These are phyloP conservation scores for Paecilomyces sp. DNA, from an alignment of 2,329 filamentous ascomycete genomes.

Conservation along the genomic window DNA sequence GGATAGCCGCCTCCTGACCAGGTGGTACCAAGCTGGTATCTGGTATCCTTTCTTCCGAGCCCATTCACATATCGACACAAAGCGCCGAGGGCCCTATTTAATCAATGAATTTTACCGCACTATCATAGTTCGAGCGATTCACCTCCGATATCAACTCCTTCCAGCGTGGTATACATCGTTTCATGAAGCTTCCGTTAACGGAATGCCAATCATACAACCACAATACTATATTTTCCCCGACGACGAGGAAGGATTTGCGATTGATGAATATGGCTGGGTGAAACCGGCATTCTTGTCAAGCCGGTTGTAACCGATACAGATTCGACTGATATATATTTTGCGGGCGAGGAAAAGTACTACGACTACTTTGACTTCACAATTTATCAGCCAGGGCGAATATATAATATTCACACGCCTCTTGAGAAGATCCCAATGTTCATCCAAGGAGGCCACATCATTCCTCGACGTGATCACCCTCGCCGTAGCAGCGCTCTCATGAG, in stretches of 20 bases:
- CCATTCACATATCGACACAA: conserved; percentile 93
- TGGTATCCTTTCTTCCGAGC: conserved; percentile 99
- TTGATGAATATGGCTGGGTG: conserved; percentile 93
- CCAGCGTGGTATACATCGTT: conserved; percentile 97
- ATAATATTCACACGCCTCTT: conserved; percentile 68
- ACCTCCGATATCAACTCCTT: conserved; percentile 80
- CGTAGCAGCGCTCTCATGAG: conserved; percentile 84
- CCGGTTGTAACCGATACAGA: conserved; percentile 72
- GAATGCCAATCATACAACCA: conserved; percentile 79
- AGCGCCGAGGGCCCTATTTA: conserved; percentile 88
- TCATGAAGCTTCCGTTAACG: conserved; percentile 74
- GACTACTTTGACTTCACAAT: conserved; percentile 87
- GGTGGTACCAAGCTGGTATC: conserved; percentile 94
- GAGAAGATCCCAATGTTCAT: conserved; percentile 85
- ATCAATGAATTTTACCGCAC: conserved; percentile 73
- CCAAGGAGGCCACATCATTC: conserved; percentile 86
- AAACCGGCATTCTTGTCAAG: conserved; percentile 84
- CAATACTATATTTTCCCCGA: conserved; percentile 88
- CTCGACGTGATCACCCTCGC: conserved; percentile 79
- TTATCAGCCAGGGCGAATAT: conserved; percentile 62
- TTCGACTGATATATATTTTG: conserved; percentile 73
- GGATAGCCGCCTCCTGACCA: conserved; percentile 78
- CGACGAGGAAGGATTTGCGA: conserved; percentile 76
- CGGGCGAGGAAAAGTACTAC: conserved; percentile 84
- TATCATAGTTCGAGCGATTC: conserved; percentile 81